Evolutionary conservation across 2,329 filamentous ascomycete species (phyloP), one percentile per base, ranked within the genome.

Genomic region (Laburnicola sp.): DNA sequence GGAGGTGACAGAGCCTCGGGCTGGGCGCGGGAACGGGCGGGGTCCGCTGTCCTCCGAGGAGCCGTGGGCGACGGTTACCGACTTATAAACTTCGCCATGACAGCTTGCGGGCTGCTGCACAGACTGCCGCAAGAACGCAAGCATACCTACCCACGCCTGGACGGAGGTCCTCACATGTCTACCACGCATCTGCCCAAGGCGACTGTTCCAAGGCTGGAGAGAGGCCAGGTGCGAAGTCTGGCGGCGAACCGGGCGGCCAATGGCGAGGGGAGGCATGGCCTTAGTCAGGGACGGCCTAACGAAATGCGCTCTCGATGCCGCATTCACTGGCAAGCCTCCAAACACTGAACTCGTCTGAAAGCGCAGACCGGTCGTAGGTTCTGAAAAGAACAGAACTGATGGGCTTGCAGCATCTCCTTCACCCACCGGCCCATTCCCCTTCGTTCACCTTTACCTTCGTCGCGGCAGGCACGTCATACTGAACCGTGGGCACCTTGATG

Each of bases 21-120:
- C 50, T 48, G 48, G 45, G 46, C 37, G 45, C 50, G 49, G 50
- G 46, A 44, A 53, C 63, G 62, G 61, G 56, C 59, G 62, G 54
- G 42, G n/a, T 21, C 5, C 6, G 22, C 22, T 25, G 32, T 11
- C 10, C 31, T 7, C 32, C 22, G 9, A 27, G 36, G 16, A 6
- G 10, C 8, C 7, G 16, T 35, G 32, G n/a, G n/a, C n/a, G n/a
- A n/a, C n/a, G n/a, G n/a, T n/a, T n/a, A n/a, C n/a, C n/a, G n/a
- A n/a, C n/a, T n/a, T n/a, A n/a, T n/a, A n/a, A n/a, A n/a, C n/a
- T n/a, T 30, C 28, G 5, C 28, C 28, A 30, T 30, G 22, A 32
- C 30, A 32, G 6, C 30, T 11, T 6, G 11, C 11, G n/a, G n/a
- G n/a, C n/a, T n/a, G n/a, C n/a, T n/a, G n/a, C n/a, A n/a, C n/a